Evolutionary conservation across 257 asterid species (phyloP).

Genomic region (Plectranthus barbatus): DNA sequence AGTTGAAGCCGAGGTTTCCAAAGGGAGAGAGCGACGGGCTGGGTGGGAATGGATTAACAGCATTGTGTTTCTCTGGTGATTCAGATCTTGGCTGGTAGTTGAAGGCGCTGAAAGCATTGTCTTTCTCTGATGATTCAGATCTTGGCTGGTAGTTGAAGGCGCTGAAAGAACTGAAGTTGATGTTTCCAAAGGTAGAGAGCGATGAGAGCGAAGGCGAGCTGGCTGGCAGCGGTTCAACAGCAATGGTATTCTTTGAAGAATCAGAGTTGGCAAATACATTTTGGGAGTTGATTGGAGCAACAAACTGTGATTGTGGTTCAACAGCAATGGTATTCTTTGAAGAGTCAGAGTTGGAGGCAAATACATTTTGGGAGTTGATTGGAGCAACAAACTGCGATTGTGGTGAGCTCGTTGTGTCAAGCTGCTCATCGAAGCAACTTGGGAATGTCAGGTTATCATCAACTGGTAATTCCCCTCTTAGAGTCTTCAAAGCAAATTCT

Average conservation of each 20-base stretch:
- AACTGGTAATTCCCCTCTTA: conserved; percentile 25
- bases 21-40: conserved; percentile 10
- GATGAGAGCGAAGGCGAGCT: neutral
- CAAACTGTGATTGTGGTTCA: neutral
- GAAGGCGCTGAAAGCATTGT: too few species aligned
- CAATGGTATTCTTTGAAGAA: neutral
- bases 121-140: too few species aligned
- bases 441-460: conserved; percentile 18
- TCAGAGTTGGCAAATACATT: neutral
- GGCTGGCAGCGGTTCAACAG: neutral
- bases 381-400: conserved; percentile 9
- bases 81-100: too few species aligned
- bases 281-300: too few species aligned
- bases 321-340: conserved; percentile 10
- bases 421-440: conserved; percentile 14
- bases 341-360: conserved; percentile 12
- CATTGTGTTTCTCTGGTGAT: neutral
- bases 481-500: conserved; percentile 37
- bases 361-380: conserved; percentile 21
- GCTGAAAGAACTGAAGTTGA: neutral
- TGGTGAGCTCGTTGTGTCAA: neutral
- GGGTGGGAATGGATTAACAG: conserved; percentile 13
- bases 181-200: neutral
- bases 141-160: too few species aligned
- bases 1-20: conserved; percentile 14